Evolutionary conservation across 768 basidiomycete genomes (phyloP), one percentile per base, ranked within the genome.

Genomic region (Suillus sp.): DNA sequence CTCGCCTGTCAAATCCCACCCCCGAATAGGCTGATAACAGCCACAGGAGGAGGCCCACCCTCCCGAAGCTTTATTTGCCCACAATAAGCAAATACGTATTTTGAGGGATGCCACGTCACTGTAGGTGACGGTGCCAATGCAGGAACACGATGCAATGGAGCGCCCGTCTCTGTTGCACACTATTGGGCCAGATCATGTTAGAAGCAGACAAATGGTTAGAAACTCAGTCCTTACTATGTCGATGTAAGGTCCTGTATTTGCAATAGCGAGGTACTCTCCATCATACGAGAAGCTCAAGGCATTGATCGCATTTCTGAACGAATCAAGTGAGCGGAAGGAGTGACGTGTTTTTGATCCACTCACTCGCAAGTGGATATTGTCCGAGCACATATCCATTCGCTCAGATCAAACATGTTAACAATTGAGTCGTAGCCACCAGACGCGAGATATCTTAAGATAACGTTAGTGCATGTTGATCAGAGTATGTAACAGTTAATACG

Each of bases 301-400:
- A 64, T 84, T 90, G 69, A 92, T 90, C 25, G 86, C 81, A 70
- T 92, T 79, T 62, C 92, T 92, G 68, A 16, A 62, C 14, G 30
- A 60, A 64, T 47, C 43, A 35, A 40, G 48, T 43, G n/a, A 56
- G 55, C 6, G 55, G 22, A 56, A 4, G 22, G 16, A 35, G 8
- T 37, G 38, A 32, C 2, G 35, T 7, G 3, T 3, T 7, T 27
- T 1, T 37, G 18, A 7, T 16, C 8, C 4, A 84, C 90, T 66
- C 71, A 93, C 92, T 94, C 91, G 87, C 90, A 91, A 27, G 85
- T 81, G 22, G 88, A 84, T 64, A 93, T 91, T 20, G 90, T 92
- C 53, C 89, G 82, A 4, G 84, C 83, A 64, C 87, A 89, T 68
- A 93, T 90, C 91, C 90, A 92, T 63, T 92, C 89, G n/a, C 81